Evolutionary conservation across 2,329 filamentous ascomycete genomes (phyloP).

Genomic region (Gaeumannomyces tritici): DNA sequence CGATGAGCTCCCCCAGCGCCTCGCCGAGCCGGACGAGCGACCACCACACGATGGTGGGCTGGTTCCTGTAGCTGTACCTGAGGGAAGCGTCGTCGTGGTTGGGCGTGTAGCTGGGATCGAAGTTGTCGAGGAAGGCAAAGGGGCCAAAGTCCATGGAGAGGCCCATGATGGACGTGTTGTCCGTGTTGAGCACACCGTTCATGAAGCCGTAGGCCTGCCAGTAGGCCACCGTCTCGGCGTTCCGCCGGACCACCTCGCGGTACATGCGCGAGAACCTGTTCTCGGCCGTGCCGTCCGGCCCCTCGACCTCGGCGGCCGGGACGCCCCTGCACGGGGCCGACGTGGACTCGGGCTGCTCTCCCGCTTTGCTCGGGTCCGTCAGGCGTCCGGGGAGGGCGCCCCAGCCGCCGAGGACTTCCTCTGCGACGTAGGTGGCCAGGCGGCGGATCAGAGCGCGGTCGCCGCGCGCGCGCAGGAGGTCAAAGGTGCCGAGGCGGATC

Average conservation of each 20-base stretch:
- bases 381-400: constrained; percentile 62
- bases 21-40: constrained; percentile 90
- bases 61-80: constrained; percentile 86
- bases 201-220: constrained; percentile 99
- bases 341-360: constrained; percentile 26
- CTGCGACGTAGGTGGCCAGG: constrained; percentile 73
- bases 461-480: constrained; percentile 74
- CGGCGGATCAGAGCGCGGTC: constrained; percentile 66
- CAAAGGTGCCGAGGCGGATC: constrained; percentile 92
- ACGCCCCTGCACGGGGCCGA: constrained; percentile 35
- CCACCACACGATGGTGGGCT: constrained; percentile 98
- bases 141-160: constrained; percentile 91
- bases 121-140: constrained; percentile 96
- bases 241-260: constrained; percentile 75
- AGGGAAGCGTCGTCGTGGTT: constrained; percentile 90
- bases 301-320: constrained; percentile 51
- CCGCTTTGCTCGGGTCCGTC: constrained; percentile 26
- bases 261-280: constrained; percentile 85
- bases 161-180: constrained; percentile 88
- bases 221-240: constrained; percentile 77
- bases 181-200: constrained; percentile 95
- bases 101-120: constrained; percentile 88
- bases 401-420: constrained; percentile 85
- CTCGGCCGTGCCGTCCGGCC: constrained; percentile 57
- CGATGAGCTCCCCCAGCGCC: constrained; percentile 78